Conservation (phyloP, 1,284 basidiomycete species). For the Malassezia japonica region DNA sequence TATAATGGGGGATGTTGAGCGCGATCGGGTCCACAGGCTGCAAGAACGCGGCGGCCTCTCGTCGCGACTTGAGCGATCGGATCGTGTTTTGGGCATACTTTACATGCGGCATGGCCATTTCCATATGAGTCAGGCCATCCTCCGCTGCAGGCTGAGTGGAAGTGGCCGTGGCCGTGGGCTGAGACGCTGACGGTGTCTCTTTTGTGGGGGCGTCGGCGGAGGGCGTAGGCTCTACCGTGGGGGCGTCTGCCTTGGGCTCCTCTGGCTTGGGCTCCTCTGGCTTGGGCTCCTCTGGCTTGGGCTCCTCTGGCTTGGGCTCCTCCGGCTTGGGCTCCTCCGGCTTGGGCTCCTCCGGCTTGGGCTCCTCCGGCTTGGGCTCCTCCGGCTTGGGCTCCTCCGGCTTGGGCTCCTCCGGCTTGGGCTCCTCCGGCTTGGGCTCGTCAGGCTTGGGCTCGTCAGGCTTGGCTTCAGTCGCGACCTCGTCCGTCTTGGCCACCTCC, state of each 20-base stretch:
- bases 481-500: too few relatives aligned
- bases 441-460: neutral
- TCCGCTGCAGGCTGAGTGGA: neutral
- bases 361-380: neutral
- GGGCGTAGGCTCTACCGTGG: too few relatives aligned
- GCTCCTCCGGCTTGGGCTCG: neutral
- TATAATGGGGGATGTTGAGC: slow-evolving; percentile 84
- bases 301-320: neutral
- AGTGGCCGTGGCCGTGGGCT: neutral
- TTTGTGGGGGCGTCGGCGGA: too few relatives aligned
- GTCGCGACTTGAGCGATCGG: slow-evolving; percentile 73
- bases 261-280: too few relatives aligned
- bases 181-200: too few relatives aligned
- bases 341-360: neutral
- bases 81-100: slow-evolving; percentile 72
- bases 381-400: neutral
- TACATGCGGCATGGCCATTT: slow-evolving; percentile 56
- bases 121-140: slow-evolving; percentile 5
- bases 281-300: too few relatives aligned
- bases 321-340: neutral
- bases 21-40: slow-evolving; percentile 82
- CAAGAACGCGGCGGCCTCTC: slow-evolving; percentile 72
- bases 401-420: neutral
- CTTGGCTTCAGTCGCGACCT: neutral
- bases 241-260: too few relatives aligned